These are phyloP conservation scores for Spongispora temasekensis DNA, from an alignment of 1,284 basidiomycete genomes.

Conservation along the genomic window DNA sequence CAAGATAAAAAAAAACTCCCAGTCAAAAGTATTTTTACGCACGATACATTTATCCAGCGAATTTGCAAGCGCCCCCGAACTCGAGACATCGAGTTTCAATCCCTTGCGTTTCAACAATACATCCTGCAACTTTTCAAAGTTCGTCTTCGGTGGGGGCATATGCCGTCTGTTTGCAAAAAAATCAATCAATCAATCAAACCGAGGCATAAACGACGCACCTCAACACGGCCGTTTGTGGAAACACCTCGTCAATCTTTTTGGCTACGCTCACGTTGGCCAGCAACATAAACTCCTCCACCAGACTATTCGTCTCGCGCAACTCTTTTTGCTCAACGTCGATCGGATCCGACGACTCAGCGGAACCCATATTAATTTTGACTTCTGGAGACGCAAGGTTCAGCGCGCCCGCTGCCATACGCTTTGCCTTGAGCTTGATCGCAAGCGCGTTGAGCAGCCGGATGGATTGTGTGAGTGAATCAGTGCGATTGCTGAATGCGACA, in stretches of 20 bases:
- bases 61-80: conserved; percentile 87
- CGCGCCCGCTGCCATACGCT: conserved; percentile 92
- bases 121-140: conserved; percentile 96
- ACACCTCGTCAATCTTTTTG: conserved; percentile 88
- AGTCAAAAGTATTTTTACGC: too few relatives aligned
- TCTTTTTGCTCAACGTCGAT: conserved; percentile 99
- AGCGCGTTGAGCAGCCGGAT: conserved; percentile 91
- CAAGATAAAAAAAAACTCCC: background rate
- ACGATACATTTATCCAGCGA: conserved; percentile 90
- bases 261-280: conserved; percentile 97
- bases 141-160: conserved; percentile 87
- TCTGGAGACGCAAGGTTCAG: conserved; percentile 97
- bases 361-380: conserved; percentile 95
- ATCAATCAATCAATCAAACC: background rate
- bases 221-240: conserved; percentile 94
- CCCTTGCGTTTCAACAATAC: conserved; percentile 87
- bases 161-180: conserved; percentile 66
- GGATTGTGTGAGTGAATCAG: conserved; percentile 84
- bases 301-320: conserved; percentile 89
- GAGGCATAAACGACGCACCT: conserved; percentile 48
- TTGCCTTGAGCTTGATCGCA: conserved; percentile 84
- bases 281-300: conserved; percentile 99
- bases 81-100: conserved; percentile 88
- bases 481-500: conserved; percentile 53
- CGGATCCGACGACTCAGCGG: conserved; percentile 89